Evolutionary conservation across 1,139 yeast genomes (phyloP).

Genomic region (Yarrowia galli): DNA sequence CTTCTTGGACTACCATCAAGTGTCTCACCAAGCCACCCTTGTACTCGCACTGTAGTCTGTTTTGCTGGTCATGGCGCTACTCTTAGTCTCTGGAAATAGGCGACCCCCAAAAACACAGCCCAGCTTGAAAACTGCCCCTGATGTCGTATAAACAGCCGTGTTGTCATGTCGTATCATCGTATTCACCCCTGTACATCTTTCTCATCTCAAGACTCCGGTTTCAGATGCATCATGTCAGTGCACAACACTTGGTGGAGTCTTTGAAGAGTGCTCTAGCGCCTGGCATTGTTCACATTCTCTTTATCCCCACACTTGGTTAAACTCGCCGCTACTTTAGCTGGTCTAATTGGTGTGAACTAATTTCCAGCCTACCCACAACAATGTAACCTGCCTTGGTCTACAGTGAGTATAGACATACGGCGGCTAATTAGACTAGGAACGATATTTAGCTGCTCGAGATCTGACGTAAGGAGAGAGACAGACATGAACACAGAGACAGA

Average conservation of each 20-base stretch:
- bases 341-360: background rate
- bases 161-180: too few relatives aligned
- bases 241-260: background rate
- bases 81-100: too few relatives aligned
- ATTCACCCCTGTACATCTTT: too few relatives aligned
- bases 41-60: too few relatives aligned
- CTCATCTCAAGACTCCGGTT: background rate
- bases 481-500: too few relatives aligned
- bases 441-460: background rate
- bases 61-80: too few relatives aligned
- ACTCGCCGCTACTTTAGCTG: background rate
- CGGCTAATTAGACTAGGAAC: conserved; percentile 32
- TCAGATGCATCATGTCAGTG: background rate
- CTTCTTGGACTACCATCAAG: too few relatives aligned
- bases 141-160: too few relatives aligned
- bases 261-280: background rate
- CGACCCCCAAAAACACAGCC: too few relatives aligned
- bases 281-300: background rate
- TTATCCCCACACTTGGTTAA: background rate
- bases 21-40: background rate
- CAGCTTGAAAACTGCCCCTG: too few relatives aligned
- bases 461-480: background rate
- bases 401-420: background rate
- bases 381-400: background rate
- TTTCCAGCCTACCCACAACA: background rate